These are phyloP conservation scores for Myxozyma kluyveri DNA, from an alignment of 805 yeast species.

Conservation along the genomic window DNA sequence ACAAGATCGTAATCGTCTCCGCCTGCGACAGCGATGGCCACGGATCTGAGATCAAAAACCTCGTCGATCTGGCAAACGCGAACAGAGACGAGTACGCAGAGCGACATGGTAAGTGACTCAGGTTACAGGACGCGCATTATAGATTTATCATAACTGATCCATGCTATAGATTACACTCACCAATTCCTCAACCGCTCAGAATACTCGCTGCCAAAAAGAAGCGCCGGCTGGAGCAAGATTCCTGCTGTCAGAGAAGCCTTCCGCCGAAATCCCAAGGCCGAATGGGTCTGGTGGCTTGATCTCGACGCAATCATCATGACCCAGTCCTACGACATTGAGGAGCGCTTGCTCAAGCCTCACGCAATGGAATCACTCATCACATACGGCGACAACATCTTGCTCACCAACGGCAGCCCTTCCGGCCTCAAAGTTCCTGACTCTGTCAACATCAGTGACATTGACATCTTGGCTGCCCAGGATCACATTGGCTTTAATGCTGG, in stretches of 20 bases:
- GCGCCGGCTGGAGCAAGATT: conserved; percentile 37
- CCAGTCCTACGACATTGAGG: conserved; percentile 33
- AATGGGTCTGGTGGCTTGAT: conserved; percentile 45
- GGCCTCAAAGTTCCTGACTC: conserved; percentile 14
- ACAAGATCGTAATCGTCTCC: conserved; percentile 29
- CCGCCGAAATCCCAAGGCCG: conserved; percentile 36
- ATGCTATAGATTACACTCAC: conserved; percentile 31
- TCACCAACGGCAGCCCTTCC: conserved; percentile 18
- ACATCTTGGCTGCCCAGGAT: conserved; percentile 77
- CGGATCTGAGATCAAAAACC: conserved; percentile 17
- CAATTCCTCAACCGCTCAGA: conserved; percentile 34
- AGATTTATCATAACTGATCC: too few species aligned
- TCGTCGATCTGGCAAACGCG: conserved; percentile 23
- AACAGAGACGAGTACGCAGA: conserved; percentile 38
- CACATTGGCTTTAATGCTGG: conserved; percentile 86
- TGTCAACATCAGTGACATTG: conserved; percentile 39
- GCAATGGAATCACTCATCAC: conserved; percentile 32
- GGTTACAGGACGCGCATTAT: too few species aligned
- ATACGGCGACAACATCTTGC: conserved; percentile 21
- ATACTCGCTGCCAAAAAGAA: conserved; percentile 20
- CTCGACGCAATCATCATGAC: conserved; percentile 40
- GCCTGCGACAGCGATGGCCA: conserved; percentile 33
- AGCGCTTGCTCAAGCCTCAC: conserved; percentile 34
- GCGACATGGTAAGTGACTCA: conserved; percentile 37
- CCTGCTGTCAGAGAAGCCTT: conserved; percentile 38